These are phyloP conservation scores for Chlorella sorokiniana DNA, from an alignment of 139 green algal species.

Conservation along the genomic window DNA sequence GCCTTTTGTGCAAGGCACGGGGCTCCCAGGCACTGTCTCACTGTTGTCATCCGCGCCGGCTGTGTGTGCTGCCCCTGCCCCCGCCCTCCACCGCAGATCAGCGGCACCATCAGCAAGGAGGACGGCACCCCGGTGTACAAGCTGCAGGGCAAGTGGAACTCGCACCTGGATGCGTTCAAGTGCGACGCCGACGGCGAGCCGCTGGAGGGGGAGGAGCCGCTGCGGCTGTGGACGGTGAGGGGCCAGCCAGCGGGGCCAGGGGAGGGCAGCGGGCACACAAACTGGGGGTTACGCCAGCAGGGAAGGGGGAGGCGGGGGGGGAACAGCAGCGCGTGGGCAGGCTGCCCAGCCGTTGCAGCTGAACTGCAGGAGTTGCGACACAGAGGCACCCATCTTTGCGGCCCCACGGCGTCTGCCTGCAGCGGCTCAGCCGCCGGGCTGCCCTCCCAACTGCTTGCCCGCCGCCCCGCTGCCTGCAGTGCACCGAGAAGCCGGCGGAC, in stretches of 20 bases:
- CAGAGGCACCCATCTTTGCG: no score
- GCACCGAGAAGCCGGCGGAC: conserved; percentile 69
- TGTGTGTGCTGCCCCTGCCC: neutral
- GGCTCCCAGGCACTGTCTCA: no score
- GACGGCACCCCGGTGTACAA: conserved; percentile 65
- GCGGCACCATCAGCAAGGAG: conserved; percentile 62
- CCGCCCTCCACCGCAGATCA: conserved; percentile 45
- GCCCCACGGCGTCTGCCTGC: no score
- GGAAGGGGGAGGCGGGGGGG: neutral
- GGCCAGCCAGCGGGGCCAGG: neutral
- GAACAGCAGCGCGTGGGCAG: no score
- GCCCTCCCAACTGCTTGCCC: no score
- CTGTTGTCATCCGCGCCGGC: neutral
- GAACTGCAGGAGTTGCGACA: no score
- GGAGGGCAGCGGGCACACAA: neutral
- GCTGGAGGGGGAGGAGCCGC: conserved; percentile 45
- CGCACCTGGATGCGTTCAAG: conserved; percentile 57
- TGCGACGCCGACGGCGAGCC: conserved; percentile 78
- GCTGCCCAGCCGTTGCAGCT: no score
- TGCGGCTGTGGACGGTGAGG: conserved; percentile 76
- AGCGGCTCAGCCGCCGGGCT: no score
- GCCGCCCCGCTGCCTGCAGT: no score
- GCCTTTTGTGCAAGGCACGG: no score
- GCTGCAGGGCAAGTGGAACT: conserved; percentile 88
- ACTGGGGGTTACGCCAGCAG: no score